Percentiles rank a stretch among this genome's conserved stretches.
Evolutionary conservation across 2,329 filamentous ascomycete genomes (phyloP).

Genomic region (Geoglossum cookeanum): DNA sequence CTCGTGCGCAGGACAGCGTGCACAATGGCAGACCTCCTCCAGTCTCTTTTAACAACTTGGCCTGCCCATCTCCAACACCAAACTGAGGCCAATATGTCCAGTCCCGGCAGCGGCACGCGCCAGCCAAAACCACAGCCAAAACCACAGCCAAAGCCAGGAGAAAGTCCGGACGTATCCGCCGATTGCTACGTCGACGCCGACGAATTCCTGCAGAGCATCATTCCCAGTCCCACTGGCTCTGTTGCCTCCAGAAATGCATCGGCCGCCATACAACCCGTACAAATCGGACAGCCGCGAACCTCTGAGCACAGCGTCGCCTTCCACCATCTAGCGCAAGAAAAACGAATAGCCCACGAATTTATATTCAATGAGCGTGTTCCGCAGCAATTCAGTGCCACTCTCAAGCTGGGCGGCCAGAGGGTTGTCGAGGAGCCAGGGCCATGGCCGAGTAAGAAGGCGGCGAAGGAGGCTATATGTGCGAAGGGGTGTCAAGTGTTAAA

Average conservation of each 20-base stretch:
- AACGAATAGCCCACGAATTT: background rate
- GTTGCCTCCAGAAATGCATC: background rate
- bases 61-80: background rate
- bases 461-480: slow-evolving; percentile 22
- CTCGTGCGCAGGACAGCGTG: background rate
- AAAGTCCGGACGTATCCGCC: too few relatives aligned
- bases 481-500: slow-evolving; percentile 15
- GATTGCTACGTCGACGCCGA: background rate
- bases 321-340: background rate
- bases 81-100: background rate
- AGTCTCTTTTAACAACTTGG: background rate
- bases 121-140: background rate
- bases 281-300: background rate
- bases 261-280: background rate
- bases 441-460: slow-evolving; percentile 23
- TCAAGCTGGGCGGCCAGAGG: background rate
- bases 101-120: background rate
- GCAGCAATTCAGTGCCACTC: background rate
- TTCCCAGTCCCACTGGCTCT: background rate
- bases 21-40: background rate
- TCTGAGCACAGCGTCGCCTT: background rate
- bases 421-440: slow-evolving; percentile 9
- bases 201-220: background rate
- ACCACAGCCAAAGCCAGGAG: background rate
- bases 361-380: background rate